Evolutionary conservation across 768 basidiomycete species (phyloP).

Genomic region (Chalciporus pseudorubinellus): DNA sequence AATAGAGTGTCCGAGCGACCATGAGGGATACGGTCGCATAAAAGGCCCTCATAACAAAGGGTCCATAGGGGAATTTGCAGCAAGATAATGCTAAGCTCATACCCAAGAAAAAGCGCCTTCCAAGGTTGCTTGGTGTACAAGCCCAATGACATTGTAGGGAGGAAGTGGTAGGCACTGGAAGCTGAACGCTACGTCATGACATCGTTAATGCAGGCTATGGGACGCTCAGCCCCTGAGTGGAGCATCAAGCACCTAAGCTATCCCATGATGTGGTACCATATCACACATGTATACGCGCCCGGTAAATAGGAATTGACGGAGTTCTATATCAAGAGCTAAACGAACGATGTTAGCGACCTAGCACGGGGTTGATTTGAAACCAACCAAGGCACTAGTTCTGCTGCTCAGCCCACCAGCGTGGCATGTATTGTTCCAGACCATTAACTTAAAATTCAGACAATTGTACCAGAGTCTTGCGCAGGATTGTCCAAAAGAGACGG

Average conservation of each 20-base stretch:
- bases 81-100: slow-evolving; percentile 40
- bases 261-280: too few species aligned
- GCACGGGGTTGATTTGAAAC: too few species aligned
- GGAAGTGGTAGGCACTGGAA: too few species aligned
- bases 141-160: slow-evolving; percentile 2
- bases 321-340: too few species aligned
- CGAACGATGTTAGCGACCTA: too few species aligned
- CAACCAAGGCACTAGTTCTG: too few species aligned
- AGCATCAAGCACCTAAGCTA: too few species aligned
- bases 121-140: slow-evolving; percentile 44
- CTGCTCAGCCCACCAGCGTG: not conserved
- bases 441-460: slow-evolving; percentile 11
- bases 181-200: too few species aligned
- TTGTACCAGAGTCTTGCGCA: slow-evolving; percentile 21
- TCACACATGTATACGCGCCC: too few species aligned
- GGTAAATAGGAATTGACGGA: too few species aligned
- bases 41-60: slow-evolving; percentile 31
- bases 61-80: slow-evolving; percentile 50
- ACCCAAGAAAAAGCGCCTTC: slow-evolving; percentile 47
- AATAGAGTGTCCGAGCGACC: slow-evolving; percentile 43
- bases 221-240: too few species aligned
- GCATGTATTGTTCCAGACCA: not conserved
- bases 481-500: slow-evolving; percentile 21
- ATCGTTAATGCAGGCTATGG: too few species aligned
- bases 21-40: slow-evolving; percentile 46